Base-by-base conservation (phyloP, 768 basidiomycete species). In the Mycena metata region DNA sequence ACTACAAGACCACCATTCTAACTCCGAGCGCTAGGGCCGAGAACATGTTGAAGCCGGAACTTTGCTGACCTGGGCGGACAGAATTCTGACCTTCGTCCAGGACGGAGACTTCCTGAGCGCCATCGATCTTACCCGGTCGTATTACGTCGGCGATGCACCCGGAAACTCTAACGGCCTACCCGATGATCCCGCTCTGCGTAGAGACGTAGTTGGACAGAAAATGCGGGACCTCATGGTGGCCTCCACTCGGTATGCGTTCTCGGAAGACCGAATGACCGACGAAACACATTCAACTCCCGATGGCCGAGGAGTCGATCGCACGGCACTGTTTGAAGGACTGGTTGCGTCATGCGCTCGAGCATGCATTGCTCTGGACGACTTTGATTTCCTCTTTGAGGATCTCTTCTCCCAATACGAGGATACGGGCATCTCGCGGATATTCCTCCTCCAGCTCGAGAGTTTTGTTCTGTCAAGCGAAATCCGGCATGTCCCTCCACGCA, bases 21-120 rank as follows among this genome's bases (percentile, higher is more conserved):
- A 60, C 16, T 17, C 17, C 63, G 51, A 70, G 30, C 11, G 59
- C n/a, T 71, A 93, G 95, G 87, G 88, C 52, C 84, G 85, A 58
- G 83, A 90, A 63, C 87, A 88, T 54, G 69, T 98, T 1, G 85
- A 87, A 75, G 95, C 93, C 3, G 98, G 96, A 30, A 94, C 92
- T 2, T 83, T 99, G 23, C 82, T 96, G 35, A 95, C 95, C 1
- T 99, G 98, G 98, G 95, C 97, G 7, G 98, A 99, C 77, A 90
- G 92, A 49, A 91, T 99, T 24, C 82, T 99, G 49, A 84, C 89
- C 0, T 87, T 91, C 51, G 96, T 99, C 30, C 87, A 95, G 74
- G 84, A 86, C 12, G 96, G 96, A 16, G 91, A 98, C 75, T 97
- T 98, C 76, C 84, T 99, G 49, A 88, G 86, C 54, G 97, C 98